phyloP scores from a whole-genome alignment of 2,329 filamentous ascomycete genomes.

The Laburnicola sp. region DNA sequence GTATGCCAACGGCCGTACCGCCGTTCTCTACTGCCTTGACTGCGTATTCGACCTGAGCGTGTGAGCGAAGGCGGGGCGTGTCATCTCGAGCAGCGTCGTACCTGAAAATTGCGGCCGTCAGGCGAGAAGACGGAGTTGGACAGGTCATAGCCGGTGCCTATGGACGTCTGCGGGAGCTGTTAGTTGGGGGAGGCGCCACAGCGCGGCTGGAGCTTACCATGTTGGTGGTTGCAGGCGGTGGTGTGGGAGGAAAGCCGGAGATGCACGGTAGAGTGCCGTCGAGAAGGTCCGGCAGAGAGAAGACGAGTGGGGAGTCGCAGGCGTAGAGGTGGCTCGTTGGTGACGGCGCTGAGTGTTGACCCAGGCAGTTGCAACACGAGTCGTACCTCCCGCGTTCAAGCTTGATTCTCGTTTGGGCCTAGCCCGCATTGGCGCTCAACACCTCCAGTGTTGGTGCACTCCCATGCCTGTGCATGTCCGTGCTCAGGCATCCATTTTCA shows the following conservation, averaged over 20 bases:
- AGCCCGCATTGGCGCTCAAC: too few species aligned
- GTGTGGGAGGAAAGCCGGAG: neutral
- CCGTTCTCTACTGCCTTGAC: conserved; percentile 98
- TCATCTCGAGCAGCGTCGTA: conserved; percentile 45
- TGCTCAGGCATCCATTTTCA: conserved; percentile 1
- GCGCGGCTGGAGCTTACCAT: conserved; percentile 32
- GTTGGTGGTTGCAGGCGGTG: conserved; percentile 13
- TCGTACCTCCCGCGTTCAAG: conserved; percentile 39
- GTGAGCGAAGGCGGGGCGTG: conserved; percentile 15
- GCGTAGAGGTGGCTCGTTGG: conserved; percentile 10
- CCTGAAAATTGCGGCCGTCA: conserved; percentile 98
- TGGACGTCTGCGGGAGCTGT: conserved; percentile 74
- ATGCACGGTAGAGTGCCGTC: conserved; percentile 14
- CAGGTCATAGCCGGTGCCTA: conserved; percentile 99
- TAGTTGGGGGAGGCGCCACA: conserved; percentile 20
- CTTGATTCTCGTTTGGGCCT: conserved; percentile 14
- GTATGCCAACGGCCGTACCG: conserved; percentile 92
- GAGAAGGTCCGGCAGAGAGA: neutral
- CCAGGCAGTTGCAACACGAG: conserved; percentile 38
- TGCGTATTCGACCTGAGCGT: conserved; percentile 78
- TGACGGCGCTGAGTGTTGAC: conserved; percentile 25
- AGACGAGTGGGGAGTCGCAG: too few species aligned
- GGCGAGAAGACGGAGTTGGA: conserved; percentile 99
- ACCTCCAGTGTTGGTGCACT: too few species aligned
- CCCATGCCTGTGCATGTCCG: too few species aligned